phyloP scores from a whole-genome alignment of 169 alveolate genomes.

The Plasmodium yoelii region DNA sequence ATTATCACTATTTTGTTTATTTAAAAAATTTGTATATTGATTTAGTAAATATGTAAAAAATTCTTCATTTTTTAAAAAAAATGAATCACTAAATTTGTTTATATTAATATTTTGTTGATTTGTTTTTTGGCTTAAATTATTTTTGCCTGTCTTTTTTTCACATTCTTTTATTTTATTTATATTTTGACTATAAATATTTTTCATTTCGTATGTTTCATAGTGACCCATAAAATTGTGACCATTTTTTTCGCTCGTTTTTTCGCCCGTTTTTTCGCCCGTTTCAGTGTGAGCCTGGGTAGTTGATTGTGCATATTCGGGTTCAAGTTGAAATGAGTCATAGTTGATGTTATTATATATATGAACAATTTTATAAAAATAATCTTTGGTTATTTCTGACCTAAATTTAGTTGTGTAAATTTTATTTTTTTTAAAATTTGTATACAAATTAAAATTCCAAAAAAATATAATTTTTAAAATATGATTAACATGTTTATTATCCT shows the following conservation, averaged over 20 bases:
- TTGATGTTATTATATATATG: constrained; percentile 28
- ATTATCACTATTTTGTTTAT: constrained; percentile 8
- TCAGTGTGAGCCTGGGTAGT: neutral
- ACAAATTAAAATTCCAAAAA: constrained; percentile 73
- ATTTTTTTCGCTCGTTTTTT: too few relatives aligned
- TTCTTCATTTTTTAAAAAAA: constrained; percentile 43
- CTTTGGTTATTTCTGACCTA: constrained; percentile 52
- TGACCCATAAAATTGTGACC: too few relatives aligned
- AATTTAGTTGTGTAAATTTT: constrained; percentile 39
- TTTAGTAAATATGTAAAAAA: constrained; percentile 34
- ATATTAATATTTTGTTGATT: neutral
- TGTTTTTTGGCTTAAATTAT: neutral
- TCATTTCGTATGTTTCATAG: neutral
- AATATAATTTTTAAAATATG: constrained; percentile 64
- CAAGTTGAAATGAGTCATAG: neutral
- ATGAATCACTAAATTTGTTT: constrained; percentile 11
- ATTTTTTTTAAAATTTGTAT: constrained; percentile 66
- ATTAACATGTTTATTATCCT: constrained; percentile 30
- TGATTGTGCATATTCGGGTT: neutral
- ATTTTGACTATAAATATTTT: neutral
- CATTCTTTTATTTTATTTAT: neutral
- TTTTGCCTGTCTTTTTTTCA: neutral
- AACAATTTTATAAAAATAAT: constrained; percentile 65
- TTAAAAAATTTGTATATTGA: constrained; percentile 34
- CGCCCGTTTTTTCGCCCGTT: too few relatives aligned